phyloP scores from a whole-genome alignment of 352 stramenopile species.

The Thraustochytrium sp. region DNA sequence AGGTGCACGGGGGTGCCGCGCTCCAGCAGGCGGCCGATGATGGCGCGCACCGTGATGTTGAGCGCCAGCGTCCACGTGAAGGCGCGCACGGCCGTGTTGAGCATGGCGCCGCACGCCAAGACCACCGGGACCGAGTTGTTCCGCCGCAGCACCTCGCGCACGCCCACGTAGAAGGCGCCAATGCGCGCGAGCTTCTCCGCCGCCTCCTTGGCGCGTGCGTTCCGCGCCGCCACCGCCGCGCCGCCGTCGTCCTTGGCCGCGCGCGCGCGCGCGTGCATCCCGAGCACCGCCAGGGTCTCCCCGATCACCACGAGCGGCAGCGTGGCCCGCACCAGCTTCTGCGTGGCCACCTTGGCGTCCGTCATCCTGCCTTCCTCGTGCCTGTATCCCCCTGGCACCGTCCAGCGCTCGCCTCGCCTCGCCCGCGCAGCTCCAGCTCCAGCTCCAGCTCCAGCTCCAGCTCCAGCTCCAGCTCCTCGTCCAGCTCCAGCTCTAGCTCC shows the following conservation, averaged over 20 bases:
- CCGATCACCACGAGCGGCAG: not conserved
- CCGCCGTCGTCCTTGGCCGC: not conserved
- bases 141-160: not conserved
- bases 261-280: not conserved
- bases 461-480: too few relatives aligned
- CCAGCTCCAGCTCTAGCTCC: too few relatives aligned
- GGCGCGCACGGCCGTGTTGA: not conserved
- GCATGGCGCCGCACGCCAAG: not conserved
- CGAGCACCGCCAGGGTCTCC: not conserved
- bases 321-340: not conserved
- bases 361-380: too few relatives aligned
- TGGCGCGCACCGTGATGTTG: not conserved
- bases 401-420: not conserved
- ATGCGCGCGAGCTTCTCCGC: not conserved
- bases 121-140: not conserved
- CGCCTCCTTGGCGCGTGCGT: not conserved
- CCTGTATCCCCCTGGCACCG: too few relatives aligned
- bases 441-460: not conserved
- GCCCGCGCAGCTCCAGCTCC: not conserved
- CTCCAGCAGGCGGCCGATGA: not conserved
- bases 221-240: not conserved
- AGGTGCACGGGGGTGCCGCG: not conserved
- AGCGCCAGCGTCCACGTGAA: constrained; percentile 17
- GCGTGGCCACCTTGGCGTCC: too few relatives aligned
- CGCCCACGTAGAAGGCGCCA: not conserved